phyloP scores from a whole-genome alignment of 768 basidiomycete species.

The Boletus coccyginus region DNA sequence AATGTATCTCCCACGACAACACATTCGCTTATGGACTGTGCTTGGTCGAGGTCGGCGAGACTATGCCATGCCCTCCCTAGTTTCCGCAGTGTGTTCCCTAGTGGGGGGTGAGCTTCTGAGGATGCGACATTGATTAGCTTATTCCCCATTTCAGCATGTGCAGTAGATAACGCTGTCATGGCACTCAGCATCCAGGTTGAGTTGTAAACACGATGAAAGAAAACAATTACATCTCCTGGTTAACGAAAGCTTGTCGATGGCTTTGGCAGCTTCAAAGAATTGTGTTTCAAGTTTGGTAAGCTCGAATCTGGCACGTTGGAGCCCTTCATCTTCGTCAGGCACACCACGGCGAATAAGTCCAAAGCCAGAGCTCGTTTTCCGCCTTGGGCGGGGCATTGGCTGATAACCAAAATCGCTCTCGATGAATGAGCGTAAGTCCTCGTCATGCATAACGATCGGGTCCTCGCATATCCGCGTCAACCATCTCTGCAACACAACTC shows the following conservation, averaged over 20 bases:
- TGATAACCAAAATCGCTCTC: constrained; percentile 98
- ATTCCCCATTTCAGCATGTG: constrained; percentile 90
- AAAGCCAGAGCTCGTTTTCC: constrained; percentile 73
- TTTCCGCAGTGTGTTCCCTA: constrained; percentile 82
- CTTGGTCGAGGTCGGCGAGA: constrained; percentile 83
- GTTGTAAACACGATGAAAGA: background rate
- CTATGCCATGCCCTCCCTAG: constrained; percentile 86
- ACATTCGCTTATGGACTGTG: constrained; percentile 91
- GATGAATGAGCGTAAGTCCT: constrained; percentile 91
- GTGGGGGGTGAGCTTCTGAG: constrained; percentile 81
- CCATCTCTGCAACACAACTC: constrained; percentile 95
- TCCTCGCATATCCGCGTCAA: constrained; percentile 91
- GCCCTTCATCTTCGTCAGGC: constrained; percentile 92
- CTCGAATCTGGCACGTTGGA: constrained; percentile 87
- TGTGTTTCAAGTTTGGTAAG: constrained; percentile 88
- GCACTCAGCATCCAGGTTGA: background rate
- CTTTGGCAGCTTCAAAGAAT: constrained; percentile 90
- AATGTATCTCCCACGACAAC: constrained; percentile 95
- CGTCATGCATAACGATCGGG: constrained; percentile 81
- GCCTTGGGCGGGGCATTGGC: constrained; percentile 71
- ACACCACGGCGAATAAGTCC: constrained; percentile 74
- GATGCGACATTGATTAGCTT: constrained; percentile 87
- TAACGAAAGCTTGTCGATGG: constrained; percentile 82
- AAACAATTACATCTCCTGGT: constrained; percentile 65
- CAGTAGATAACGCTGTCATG: constrained; percentile 64